Evolutionary conservation across 805 yeast species (phyloP).

Genomic region (Dipodascopsis uninucleata): DNA sequence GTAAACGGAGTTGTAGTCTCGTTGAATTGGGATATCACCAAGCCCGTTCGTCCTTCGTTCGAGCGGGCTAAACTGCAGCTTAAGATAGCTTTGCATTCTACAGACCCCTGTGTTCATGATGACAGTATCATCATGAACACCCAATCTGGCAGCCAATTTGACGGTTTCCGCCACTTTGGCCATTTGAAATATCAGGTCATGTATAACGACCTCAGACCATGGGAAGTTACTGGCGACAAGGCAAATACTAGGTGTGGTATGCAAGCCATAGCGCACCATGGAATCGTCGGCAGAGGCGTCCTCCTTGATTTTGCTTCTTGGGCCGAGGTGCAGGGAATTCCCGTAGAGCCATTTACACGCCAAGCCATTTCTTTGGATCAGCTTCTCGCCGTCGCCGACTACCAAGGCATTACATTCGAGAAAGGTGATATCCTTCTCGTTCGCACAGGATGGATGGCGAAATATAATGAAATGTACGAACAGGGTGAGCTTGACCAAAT

Average conservation of each 20-base stretch:
- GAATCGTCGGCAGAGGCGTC: not conserved
- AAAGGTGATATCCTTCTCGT: slow-evolving; percentile 35
- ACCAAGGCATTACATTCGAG: slow-evolving; percentile 28
- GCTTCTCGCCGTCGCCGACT: slow-evolving; percentile 27
- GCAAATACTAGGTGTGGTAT: slow-evolving; percentile 10
- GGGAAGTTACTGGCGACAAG: slow-evolving; percentile 18
- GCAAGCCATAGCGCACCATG: slow-evolving; percentile 10
- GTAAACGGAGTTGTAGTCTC: too few relatives aligned
- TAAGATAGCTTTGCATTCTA: too few relatives aligned
- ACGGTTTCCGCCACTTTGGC: slow-evolving; percentile 31
- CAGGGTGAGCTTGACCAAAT: slow-evolving; percentile 21
- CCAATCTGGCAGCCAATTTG: slow-evolving; percentile 33
- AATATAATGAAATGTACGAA: slow-evolving; percentile 25
- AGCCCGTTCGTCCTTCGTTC: slow-evolving; percentile 18
- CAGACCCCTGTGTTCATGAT: too few relatives aligned
- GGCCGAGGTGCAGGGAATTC: not conserved
- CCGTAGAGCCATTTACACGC: slow-evolving; percentile 28
- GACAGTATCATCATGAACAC: slow-evolving; percentile 31
- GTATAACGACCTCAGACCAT: slow-evolving; percentile 23
- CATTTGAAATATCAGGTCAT: too few relatives aligned
- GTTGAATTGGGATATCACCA: slow-evolving; percentile 19
- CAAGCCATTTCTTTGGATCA: slow-evolving; percentile 29
- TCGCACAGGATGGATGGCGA: slow-evolving; percentile 32
- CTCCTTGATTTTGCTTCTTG: not conserved
- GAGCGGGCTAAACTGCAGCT: slow-evolving; percentile 20